Evolutionary conservation across 257 asterid species (phyloP), one percentile per base, ranked within the genome.

Genomic region (Penstemon davidsonii): DNA sequence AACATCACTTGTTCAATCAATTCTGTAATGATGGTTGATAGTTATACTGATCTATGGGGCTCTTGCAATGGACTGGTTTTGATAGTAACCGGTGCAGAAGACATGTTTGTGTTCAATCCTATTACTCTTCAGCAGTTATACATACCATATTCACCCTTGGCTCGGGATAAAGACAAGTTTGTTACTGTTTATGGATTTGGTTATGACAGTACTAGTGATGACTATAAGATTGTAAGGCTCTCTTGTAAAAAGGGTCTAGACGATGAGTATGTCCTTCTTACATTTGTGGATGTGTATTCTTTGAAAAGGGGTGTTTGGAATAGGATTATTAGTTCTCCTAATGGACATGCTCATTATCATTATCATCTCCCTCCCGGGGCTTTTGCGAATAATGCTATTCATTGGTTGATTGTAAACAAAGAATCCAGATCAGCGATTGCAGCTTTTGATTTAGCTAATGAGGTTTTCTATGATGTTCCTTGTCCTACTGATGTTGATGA

Each of bases 361-460:
- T 25, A 25, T 25, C 33, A 25, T 25, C 33, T 25, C 33, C 33
- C 33, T 25, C 33, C 33, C 33, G 33, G 33, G 33, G 33, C 33
- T 25, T 25, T 25, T 25, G 33, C 33, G 33, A 25, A 25, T 25
- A 25, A 25, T 25, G 33, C 65, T 53, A 12, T 77, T 11, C 80
- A 81, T 63, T 77, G 85, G 78, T 49, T 71, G 41, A 70, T 82
- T 64, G 1, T 13, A 62, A 67, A 2, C 1, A 2, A 39, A 55
- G 7, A 10, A 8, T 3, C 55, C 0, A 11, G 51, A 39, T 67
- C 75, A 19, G 71, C 74, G 10, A 70, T 80, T 61, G 75, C 74
- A 40, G 80, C 75, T 50, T 80, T 76, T 40, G 50, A 53, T 64
- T 66, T 76, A 67, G 58, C 62, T 44, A 10, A 13, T 6, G 82